Evolutionary conservation across 306 rosid genomes (phyloP).

Genomic region (Cucurbita argyrosperma): DNA sequence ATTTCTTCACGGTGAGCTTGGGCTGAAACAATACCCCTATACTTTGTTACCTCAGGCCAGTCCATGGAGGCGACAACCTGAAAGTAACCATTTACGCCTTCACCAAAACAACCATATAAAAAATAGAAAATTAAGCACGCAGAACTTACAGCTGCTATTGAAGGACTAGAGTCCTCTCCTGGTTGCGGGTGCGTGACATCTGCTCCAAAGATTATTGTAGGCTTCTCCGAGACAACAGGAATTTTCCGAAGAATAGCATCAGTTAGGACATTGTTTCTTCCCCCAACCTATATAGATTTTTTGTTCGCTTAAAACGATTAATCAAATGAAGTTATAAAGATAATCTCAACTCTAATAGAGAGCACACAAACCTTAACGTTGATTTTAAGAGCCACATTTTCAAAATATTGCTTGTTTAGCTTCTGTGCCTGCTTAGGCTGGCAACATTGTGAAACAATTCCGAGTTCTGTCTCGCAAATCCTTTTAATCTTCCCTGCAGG

Average conservation of each 20-base stretch:
- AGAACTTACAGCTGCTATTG: constrained; percentile 69
- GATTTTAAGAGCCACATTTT: constrained; percentile 60
- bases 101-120: background rate
- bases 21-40: constrained; percentile 54
- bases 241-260: constrained; percentile 40
- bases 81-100: background rate
- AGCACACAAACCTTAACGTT: constrained; percentile 60
- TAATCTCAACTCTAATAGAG: background rate
- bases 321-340: background rate
- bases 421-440: constrained; percentile 23
- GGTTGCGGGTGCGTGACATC: constrained; percentile 76
- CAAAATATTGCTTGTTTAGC: constrained; percentile 40
- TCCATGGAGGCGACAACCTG: constrained; percentile 94
- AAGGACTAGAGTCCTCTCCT: constrained; percentile 52
- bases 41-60: constrained; percentile 63
- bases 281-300: constrained; percentile 47
- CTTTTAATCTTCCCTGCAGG: constrained; percentile 49
- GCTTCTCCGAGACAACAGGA: constrained; percentile 36
- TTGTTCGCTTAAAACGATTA: background rate
- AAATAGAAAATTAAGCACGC: background rate
- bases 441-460: constrained; percentile 76
- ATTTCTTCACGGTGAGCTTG: constrained; percentile 53
- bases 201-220: constrained; percentile 72
- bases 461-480: constrained; percentile 66
- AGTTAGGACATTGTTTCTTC: constrained; percentile 38